Conservation (phyloP, 805 yeast species). For the Candida argentea region DNA sequence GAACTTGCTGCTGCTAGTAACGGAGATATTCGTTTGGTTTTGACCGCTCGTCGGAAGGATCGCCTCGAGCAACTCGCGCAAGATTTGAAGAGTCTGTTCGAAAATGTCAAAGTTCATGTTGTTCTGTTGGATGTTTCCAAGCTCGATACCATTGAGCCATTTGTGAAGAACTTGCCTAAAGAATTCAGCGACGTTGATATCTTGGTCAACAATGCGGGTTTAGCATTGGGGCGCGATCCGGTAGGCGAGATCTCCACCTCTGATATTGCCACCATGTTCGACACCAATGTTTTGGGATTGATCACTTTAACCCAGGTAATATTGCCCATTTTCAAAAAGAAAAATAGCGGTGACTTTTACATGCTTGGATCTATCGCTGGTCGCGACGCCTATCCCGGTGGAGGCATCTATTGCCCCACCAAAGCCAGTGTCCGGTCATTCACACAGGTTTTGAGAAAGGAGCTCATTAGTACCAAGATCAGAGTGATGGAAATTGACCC, state of each 20-base stretch:
- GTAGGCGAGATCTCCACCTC: slow-evolving; percentile 58
- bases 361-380: slow-evolving; percentile 75
- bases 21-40: slow-evolving; percentile 60
- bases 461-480: slow-evolving; percentile 57
- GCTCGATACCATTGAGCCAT: slow-evolving; percentile 34
- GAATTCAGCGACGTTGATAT: slow-evolving; percentile 59
- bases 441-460: slow-evolving; percentile 64
- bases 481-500: slow-evolving; percentile 70
- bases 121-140: slow-evolving; percentile 37
- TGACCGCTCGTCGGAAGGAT: slow-evolving; percentile 71
- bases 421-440: slow-evolving; percentile 66
- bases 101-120: slow-evolving; percentile 48
- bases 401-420: slow-evolving; percentile 68
- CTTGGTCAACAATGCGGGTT: slow-evolving; percentile 63
- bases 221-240: slow-evolving; percentile 68
- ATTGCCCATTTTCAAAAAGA: slow-evolving; percentile 57
- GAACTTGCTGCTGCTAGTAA: slow-evolving; percentile 73
- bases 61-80: slow-evolving; percentile 41
- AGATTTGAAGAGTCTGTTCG: slow-evolving; percentile 37
- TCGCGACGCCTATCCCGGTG: slow-evolving; percentile 70
- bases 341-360: slow-evolving; percentile 64
- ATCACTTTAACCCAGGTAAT: slow-evolving; percentile 76
- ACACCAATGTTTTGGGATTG: slow-evolving; percentile 82
- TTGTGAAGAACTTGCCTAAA: slow-evolving; percentile 43
- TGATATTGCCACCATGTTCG: slow-evolving; percentile 68